Evolutionary conservation across 31 red algal genomes (phyloP).

Genomic region (Bonnemaisonia californica): DNA sequence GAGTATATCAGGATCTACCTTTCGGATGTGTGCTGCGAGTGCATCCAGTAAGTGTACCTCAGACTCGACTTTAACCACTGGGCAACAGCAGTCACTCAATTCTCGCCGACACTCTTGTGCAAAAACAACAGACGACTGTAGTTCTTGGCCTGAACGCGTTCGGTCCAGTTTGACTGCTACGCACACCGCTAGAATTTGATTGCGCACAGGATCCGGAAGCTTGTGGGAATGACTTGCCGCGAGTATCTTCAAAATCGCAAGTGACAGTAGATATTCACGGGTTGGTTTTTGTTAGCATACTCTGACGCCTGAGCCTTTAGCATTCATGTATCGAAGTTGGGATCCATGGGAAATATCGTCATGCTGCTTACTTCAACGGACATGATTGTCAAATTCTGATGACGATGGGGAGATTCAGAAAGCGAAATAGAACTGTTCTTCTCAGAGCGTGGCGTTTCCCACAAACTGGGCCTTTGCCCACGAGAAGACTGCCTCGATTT

Average conservation of each 20-base stretch:
- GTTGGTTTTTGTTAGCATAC: no score
- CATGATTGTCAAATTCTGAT: conserved; percentile 46
- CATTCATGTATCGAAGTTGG: not conserved
- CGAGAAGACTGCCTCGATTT: no score
- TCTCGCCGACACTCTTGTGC: conserved; percentile 15
- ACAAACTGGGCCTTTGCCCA: no score
- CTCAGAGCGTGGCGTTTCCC: not conserved
- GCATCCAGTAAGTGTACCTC: conserved; percentile 73
- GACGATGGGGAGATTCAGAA: conserved; percentile 34
- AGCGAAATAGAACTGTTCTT: conserved; percentile 21
- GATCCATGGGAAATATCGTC: not conserved
- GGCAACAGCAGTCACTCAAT: not conserved
- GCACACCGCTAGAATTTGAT: conserved; percentile 58
- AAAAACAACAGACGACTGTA: conserved; percentile 28
- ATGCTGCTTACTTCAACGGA: conserved; percentile 40
- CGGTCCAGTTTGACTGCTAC: conserved; percentile 29
- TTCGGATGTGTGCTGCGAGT: conserved; percentile 49
- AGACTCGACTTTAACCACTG: conserved; percentile 39
- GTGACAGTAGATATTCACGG: no score
- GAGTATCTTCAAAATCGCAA: conserved; percentile 22
- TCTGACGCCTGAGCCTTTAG: no score
- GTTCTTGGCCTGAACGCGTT: not conserved
- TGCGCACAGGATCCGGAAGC: conserved; percentile 64
- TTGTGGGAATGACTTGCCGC: conserved; percentile 56
- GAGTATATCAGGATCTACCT: conserved; percentile 81